Evolutionary conservation across 2,329 filamentous ascomycete genomes (phyloP), one percentile per base, ranked within the genome.

Genomic region (Claviceps monticola): DNA sequence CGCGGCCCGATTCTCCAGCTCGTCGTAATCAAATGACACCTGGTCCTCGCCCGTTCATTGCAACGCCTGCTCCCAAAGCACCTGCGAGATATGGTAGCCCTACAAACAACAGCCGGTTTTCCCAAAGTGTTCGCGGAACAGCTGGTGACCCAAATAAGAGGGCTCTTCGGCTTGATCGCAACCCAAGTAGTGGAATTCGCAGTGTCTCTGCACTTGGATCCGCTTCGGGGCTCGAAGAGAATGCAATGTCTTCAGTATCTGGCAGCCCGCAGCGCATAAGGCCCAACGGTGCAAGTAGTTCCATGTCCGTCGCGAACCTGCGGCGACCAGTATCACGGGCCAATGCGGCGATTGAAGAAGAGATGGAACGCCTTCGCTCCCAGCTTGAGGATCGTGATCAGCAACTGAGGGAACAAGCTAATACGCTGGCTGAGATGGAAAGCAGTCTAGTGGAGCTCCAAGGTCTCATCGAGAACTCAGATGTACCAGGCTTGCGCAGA

Each of bases 391-490:
- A 95, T 55, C 83, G 88, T 34, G 89, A 97, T 59, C 80, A 76
- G 57, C 88, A 95, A 64, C 71, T 98, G n/a, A 84, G 83, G 59
- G 93, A 96, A 44, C 93, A 98, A 66, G 83, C 88, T 2, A 73
- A 80, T 4, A 87, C 84, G 17, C 70, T 98, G 50, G 76, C 82
- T 14, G 93, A 98, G 59, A 96, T 98, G 84, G 91, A 98, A 63
- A 79, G 76, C 54, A 91, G 84, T 56, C 71, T 96, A 46, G 82
- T 82, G n/a, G 90, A 95, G 64, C 74, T 95, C 17, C 75, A 78
- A 58, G 65, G 76, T 19, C 69, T 95, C 34, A 83, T 94, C 62
- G 84, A 75, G 68, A 74, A 73, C 64, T 68, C 71, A 55, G 71
- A 75, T 53, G 64, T 70, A 53, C 64, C 59, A 26, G 55, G 62